phyloP scores from a whole-genome alignment of 1,284 basidiomycete genomes.

The Rhodotorula sp. region DNA sequence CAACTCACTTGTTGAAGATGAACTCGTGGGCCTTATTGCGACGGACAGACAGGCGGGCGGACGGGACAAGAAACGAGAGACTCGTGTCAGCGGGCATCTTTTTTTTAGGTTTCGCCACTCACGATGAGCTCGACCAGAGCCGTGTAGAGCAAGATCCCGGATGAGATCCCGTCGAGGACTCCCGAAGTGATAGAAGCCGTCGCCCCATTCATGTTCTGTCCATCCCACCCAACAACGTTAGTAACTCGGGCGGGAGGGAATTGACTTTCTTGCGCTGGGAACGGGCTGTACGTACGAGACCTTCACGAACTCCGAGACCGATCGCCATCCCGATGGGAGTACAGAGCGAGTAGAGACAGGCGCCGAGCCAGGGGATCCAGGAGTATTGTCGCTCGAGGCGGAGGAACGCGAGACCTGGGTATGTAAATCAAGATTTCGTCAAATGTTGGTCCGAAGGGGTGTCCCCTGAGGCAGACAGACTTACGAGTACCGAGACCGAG shows the following conservation, averaged over 20 bases:
- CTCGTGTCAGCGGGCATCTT: background rate
- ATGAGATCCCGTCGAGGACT: conserved; percentile 76
- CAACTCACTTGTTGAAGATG: conserved; percentile 62
- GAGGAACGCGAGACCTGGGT: conserved; percentile 65
- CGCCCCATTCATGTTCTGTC: conserved; percentile 56
- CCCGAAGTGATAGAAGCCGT: conserved; percentile 79
- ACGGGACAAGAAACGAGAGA: background rate
- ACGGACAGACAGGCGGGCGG: background rate
- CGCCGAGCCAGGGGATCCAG: conserved; percentile 66
- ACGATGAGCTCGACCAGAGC: conserved; percentile 65
- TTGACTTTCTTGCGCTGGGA: conserved; percentile 28
- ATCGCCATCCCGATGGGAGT: conserved; percentile 81
- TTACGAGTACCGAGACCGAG: conserved; percentile 72
- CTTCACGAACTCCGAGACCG: conserved; percentile 71
- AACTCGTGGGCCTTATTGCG: background rate
- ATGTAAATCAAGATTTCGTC: background rate
- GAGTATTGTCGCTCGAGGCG: conserved; percentile 60
- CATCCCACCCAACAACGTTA: too few species aligned
- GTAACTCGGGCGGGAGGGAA: too few species aligned
- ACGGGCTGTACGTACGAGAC: conserved; percentile 24
- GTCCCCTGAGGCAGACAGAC: background rate
- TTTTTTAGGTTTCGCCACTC: conserved; percentile 50
- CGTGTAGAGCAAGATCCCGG: conserved; percentile 58
- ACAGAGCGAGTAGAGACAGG: conserved; percentile 70
- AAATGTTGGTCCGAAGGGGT: background rate